Evolutionary conservation across 768 basidiomycete species (phyloP), one percentile per base, ranked within the genome.

Genomic region (Podaxis sp.): DNA sequence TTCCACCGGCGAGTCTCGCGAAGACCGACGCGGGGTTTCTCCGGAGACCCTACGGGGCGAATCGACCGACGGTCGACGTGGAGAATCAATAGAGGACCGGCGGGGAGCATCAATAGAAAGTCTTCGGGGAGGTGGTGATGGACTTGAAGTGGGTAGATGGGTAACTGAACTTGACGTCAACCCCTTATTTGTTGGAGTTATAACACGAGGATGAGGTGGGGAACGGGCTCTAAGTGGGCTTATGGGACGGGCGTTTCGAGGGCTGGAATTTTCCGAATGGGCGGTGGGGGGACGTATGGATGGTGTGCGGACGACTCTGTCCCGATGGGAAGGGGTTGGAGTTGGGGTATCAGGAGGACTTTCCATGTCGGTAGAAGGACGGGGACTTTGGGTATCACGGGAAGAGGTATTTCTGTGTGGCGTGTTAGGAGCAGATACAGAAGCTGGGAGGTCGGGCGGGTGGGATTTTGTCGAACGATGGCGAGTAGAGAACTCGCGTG

Each of bases 151-250:
- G n/a, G 83, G 82, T 56, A 85, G 74, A 66, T 84, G 81, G 2
- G 84, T 80, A 2, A 82, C 72, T 3, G 87, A 86, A 4, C 79
- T 67, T 2, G 87, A 84, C 5, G 77, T 70, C 20, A 81, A 67
- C 30, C 80, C 78, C 63, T 81, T 79, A 28, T 75, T 76, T 10
- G 75, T 73, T 41, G 79, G 79, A 30, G 80, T 79, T 13, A 77
- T 69, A 11, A 74, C 73, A 54, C 80, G 77, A 57, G 70, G 52
- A 41, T 70, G 50, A 79, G 62, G 76, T 0, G 82, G 74, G 7
- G 82, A 76, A 26, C 81, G 79, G 49, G 80, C 70, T 22, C 75
- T 80, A 30, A 77, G 62, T 20, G 68, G 67, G 50, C 64, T 65
- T 3, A 22, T 53, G 38, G 66, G 66, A 60, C 67, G 64, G 15